A percentile compares a stretch with the other conserved stretches of the same genome.
These are phyloP conservation scores for Kodamaea neixiangensis DNA, from an alignment of 805 yeast genomes.

Conservation along the genomic window DNA sequence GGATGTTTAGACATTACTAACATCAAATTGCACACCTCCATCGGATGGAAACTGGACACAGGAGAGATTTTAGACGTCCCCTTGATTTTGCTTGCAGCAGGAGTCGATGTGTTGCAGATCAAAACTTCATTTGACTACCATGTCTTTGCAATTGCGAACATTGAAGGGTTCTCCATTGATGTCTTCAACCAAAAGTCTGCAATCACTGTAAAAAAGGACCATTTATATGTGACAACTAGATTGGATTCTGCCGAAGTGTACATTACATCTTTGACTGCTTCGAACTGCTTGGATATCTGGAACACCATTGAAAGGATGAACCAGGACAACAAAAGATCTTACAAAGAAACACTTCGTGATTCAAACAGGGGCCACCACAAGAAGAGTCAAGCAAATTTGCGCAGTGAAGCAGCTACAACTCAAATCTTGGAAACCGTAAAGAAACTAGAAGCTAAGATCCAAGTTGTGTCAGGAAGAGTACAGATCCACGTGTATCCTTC, in stretches of 20 bases:
- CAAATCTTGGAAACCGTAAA: constrained; percentile 33
- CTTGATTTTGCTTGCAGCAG: constrained; percentile 59
- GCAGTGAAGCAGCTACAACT: constrained; percentile 7
- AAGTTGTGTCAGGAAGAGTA: constrained; percentile 57
- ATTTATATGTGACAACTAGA: constrained; percentile 51
- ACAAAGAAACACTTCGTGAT: constrained; percentile 71
- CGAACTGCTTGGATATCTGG: constrained; percentile 76
- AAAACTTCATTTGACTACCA: constrained; percentile 84
- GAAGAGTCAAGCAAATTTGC: background rate
- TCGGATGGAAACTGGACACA: constrained; percentile 61
- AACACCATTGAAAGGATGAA: constrained; percentile 69
- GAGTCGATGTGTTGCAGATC: constrained; percentile 54
- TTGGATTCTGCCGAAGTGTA: constrained; percentile 59
- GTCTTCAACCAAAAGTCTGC: constrained; percentile 69
- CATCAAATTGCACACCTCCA: constrained; percentile 59
- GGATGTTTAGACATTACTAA: constrained; percentile 59
- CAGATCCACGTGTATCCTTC: constrained; percentile 78
- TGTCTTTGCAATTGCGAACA: constrained; percentile 66
- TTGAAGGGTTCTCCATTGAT: constrained; percentile 50
- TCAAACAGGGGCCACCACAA: constrained; percentile 23
- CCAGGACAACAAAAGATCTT: constrained; percentile 71
- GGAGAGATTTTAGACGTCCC: constrained; percentile 58
- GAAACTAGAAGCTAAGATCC: constrained; percentile 66
- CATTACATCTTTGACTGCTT: constrained; percentile 82
- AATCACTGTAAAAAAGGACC: constrained; percentile 53